Evolutionary conservation across 805 yeast species (phyloP).

Genomic region (Saccharomyces paradoxus): DNA sequence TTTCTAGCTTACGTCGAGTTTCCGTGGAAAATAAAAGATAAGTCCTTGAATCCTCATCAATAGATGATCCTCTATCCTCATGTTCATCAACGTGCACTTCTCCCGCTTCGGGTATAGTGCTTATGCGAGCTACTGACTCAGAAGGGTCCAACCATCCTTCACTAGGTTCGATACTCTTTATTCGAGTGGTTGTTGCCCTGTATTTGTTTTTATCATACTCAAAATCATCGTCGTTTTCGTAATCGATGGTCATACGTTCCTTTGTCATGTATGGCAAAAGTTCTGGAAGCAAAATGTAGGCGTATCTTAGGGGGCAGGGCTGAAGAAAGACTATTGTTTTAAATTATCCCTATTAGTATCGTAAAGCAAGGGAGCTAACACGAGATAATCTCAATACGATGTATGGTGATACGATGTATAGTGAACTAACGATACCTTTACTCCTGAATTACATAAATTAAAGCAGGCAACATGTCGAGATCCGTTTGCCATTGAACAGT

Average conservation of each 20-base stretch:
- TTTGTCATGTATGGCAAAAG: not conserved
- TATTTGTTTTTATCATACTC: not conserved
- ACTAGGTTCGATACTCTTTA: not conserved
- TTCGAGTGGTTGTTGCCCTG: not conserved
- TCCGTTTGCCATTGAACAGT: not conserved
- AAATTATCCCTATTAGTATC: not conserved
- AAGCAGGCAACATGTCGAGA: not conserved
- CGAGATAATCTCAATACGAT: not conserved
- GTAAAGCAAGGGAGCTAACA: not conserved
- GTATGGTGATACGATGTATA: not conserved
- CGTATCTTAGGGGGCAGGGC: not conserved
- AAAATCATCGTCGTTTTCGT: not conserved
- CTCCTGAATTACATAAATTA: not conserved
- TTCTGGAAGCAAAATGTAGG: not conserved
- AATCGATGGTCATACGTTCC: not conserved
- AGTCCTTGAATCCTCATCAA: slow-evolving; percentile 8
- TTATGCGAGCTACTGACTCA: not conserved
- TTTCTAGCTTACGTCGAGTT: slow-evolving; percentile 44
- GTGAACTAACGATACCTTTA: not conserved
- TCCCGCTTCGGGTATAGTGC: not conserved
- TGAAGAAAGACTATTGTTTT: not conserved
- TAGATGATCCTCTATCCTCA: slow-evolving; percentile 4
- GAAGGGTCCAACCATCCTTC: not conserved
- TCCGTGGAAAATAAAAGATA: slow-evolving; percentile 11
- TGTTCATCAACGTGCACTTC: not conserved